phyloP scores from a whole-genome alignment of 805 yeast species.

The Maudiozyma saulgeensis region DNA sequence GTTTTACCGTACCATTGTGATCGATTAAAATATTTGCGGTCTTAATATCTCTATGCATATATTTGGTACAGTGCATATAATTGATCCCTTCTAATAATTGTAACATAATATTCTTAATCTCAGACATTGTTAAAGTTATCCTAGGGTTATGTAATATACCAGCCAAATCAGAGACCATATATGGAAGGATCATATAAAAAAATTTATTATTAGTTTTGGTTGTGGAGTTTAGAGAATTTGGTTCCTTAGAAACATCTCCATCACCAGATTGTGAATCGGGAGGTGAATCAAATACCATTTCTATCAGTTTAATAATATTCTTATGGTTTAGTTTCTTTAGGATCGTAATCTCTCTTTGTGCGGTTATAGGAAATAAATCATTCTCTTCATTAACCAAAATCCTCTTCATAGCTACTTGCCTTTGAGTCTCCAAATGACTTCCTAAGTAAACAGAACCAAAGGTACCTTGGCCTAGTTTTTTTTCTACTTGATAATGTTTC shows the following conservation, averaged over 20 bases:
- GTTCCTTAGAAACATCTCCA: background rate
- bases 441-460: constrained; percentile 88
- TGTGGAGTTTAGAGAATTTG: background rate
- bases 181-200: constrained; percentile 85
- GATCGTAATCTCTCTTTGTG: constrained; percentile 82
- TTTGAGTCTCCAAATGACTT: constrained; percentile 34
- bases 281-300: constrained; percentile 55
- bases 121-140: constrained; percentile 48
- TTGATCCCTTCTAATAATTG: constrained; percentile 76
- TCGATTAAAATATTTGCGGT: constrained; percentile 90
- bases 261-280: constrained; percentile 15
- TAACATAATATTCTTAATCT: constrained; percentile 71
- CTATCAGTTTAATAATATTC: constrained; percentile 69
- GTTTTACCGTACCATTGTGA: constrained; percentile 64
- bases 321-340: constrained; percentile 59
- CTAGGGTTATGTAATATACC: constrained; percentile 79
- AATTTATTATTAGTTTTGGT: constrained; percentile 13
- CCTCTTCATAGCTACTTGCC: constrained; percentile 81
- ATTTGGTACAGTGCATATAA: constrained; percentile 53
- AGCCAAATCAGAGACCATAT: constrained; percentile 84
- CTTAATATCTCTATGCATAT: constrained; percentile 83
- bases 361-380: constrained; percentile 82
- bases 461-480: constrained; percentile 72
- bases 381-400: constrained; percentile 44
- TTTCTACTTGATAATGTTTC: constrained; percentile 27